phyloP scores from a whole-genome alignment of 148 eudicot species.

The Chenopodium suecicum region DNA sequence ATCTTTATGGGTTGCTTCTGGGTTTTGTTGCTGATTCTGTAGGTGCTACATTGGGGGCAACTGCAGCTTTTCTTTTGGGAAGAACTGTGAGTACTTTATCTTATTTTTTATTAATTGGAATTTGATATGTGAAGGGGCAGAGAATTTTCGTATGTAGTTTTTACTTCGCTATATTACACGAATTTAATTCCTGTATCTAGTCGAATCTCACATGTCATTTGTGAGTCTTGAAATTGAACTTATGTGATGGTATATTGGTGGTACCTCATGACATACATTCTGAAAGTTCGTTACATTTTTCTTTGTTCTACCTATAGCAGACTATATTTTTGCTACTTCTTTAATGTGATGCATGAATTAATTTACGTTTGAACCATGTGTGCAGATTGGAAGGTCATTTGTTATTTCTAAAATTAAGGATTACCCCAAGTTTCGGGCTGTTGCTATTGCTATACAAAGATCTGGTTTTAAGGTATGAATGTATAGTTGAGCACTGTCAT shows the following conservation, averaged over 20 bases:
- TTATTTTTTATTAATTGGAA: neutral
- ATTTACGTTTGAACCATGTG: slow-evolving; percentile 8
- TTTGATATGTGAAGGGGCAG: neutral
- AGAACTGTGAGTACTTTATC: slow-evolving; percentile 63
- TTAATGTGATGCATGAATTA: neutral
- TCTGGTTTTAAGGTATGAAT: slow-evolving; percentile 90
- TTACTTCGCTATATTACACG: neutral
- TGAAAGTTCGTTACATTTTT: neutral
- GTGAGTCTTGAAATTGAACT: neutral
- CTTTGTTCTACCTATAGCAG: neutral
- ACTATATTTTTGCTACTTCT: neutral
- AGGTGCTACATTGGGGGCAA: slow-evolving; percentile 91
- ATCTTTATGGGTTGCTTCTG: slow-evolving; percentile 84
- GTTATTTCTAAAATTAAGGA: slow-evolving; percentile 76
- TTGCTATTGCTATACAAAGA: slow-evolving; percentile 79
- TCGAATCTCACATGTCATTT: neutral
- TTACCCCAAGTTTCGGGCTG: slow-evolving; percentile 88
- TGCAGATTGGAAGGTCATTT: slow-evolving; percentile 86
- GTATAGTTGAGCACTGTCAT: neutral
- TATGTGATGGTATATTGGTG: neutral
- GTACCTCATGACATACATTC: neutral
- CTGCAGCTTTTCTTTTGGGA: slow-evolving; percentile 85
- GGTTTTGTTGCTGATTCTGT: slow-evolving; percentile 88
- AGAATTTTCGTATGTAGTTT: neutral
- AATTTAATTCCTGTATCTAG: neutral